phyloP scores from a whole-genome alignment of 2,329 filamentous ascomycete genomes.

The Fusarium temperatum region DNA sequence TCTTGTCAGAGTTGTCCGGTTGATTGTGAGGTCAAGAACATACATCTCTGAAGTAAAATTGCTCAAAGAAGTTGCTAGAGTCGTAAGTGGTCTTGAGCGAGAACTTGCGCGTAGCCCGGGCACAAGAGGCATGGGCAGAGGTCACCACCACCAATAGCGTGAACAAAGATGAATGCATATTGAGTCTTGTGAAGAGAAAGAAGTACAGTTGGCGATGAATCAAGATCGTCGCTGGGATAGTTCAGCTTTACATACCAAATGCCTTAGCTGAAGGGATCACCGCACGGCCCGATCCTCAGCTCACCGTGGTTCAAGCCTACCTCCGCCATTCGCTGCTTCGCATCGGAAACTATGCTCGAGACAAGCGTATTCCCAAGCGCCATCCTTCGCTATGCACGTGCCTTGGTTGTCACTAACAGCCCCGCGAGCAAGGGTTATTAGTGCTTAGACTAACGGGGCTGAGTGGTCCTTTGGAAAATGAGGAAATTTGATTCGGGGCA shows the following conservation, averaged over 20 bases:
- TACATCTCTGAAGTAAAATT: conserved; percentile 50
- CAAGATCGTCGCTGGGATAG: background rate
- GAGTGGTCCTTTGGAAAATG: conserved; percentile 8
- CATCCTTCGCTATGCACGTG: conserved; percentile 1
- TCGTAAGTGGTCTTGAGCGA: conserved; percentile 23
- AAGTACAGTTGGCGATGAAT: background rate
- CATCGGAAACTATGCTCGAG: background rate
- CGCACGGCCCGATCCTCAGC: background rate
- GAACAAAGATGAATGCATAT: background rate
- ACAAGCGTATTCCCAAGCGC: background rate
- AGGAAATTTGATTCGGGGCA: conserved; percentile 1
- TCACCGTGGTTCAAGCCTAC: background rate
- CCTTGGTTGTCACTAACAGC: background rate
- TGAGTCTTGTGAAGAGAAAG: background rate
- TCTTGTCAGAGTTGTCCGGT: background rate
- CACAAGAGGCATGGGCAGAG: background rate
- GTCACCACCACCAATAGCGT: background rate
- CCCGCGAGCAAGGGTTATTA: background rate
- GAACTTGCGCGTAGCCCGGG: background rate
- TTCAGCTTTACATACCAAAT: conserved; percentile 1
- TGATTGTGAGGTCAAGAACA: background rate
- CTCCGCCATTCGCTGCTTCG: background rate
- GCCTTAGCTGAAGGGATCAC: background rate
- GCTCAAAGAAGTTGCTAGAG: conserved; percentile 54
- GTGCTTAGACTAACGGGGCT: conserved; percentile 10